Conservation (phyloP, 2,329 filamentous ascomycete genomes). For the Stemphylium beticola region DNA sequence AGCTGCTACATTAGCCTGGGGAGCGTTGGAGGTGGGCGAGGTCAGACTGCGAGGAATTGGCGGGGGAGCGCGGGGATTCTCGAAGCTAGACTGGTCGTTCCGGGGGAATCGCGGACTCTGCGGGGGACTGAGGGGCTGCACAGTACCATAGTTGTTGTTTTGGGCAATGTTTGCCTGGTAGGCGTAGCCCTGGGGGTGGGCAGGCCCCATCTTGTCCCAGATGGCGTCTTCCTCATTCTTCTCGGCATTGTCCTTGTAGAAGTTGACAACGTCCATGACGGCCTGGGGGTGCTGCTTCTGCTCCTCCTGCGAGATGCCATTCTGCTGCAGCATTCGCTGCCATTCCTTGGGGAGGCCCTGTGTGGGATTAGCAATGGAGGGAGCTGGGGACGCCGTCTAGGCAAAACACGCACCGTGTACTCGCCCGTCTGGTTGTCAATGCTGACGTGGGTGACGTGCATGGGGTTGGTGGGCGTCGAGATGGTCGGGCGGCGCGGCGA, state of each 20-base stretch:
- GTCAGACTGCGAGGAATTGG: slow-evolving; percentile 70
- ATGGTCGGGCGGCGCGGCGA: slow-evolving; percentile 91
- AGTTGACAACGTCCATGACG: slow-evolving; percentile 92
- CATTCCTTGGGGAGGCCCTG: slow-evolving; percentile 96
- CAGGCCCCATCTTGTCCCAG: slow-evolving; percentile 96
- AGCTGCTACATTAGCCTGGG: slow-evolving; percentile 46
- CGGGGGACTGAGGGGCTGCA: slow-evolving; percentile 71
- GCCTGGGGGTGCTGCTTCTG: slow-evolving; percentile 95
- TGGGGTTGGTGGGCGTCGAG: slow-evolving; percentile 95
- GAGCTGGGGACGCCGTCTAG: background rate
- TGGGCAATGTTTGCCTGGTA: slow-evolving; percentile 45
- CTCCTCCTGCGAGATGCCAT: slow-evolving; percentile 94
- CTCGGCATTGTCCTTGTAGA: slow-evolving; percentile 94
- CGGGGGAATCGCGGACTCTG: slow-evolving; percentile 86
- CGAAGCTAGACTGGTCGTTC: slow-evolving; percentile 92
- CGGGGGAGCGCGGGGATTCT: slow-evolving; percentile 92
- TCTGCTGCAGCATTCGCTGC: slow-evolving; percentile 94
- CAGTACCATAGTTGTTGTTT: slow-evolving; percentile 48
- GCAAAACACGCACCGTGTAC: slow-evolving; percentile 75
- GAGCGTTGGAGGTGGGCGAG: slow-evolving; percentile 50
- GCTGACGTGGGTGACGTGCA: slow-evolving; percentile 96
- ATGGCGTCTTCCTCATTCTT: slow-evolving; percentile 81
- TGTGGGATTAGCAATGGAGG: slow-evolving; percentile 26
- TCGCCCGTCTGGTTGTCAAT: slow-evolving; percentile 96
- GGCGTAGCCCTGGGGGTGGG: slow-evolving; percentile 63